These are phyloP conservation scores for Chaetomiaceae sp. DNA, from an alignment of 2,329 filamentous ascomycete species.

Conservation along the genomic window DNA sequence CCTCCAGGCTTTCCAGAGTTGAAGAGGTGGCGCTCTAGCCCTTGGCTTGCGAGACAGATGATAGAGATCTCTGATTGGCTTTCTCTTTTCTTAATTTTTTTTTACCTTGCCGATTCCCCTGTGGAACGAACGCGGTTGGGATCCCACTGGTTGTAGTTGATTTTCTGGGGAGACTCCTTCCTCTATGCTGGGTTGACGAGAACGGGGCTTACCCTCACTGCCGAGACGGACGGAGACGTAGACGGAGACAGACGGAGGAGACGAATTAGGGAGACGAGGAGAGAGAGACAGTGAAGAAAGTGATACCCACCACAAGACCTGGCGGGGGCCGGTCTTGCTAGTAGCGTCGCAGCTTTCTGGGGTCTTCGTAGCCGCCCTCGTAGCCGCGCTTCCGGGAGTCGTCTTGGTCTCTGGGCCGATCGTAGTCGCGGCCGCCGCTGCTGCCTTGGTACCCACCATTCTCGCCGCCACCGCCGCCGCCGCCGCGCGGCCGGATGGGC, in stretches of 20 bases:
- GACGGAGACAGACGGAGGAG: too few species aligned
- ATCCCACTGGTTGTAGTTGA: not conserved
- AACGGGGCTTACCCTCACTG: conserved; percentile 28
- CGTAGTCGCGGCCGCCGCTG: conserved; percentile 42
- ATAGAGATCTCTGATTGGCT: not conserved
- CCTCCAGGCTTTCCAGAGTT: too few species aligned
- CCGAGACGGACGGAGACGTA: too few species aligned
- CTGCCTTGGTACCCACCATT: conserved; percentile 35
- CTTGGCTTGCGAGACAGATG: too few species aligned
- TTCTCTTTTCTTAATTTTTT: not conserved
- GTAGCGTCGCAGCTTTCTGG: conserved; percentile 61
- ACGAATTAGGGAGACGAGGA: conserved; percentile 23
- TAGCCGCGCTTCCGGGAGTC: conserved; percentile 64
- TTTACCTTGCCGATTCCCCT: conserved; percentile 1
- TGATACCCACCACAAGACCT: conserved; percentile 45
- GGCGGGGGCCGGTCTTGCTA: conserved; percentile 36
- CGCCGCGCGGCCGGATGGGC: conserved; percentile 34
- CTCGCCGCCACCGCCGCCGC: conserved; percentile 35
- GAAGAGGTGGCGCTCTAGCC: too few species aligned
- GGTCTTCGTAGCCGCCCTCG: conserved; percentile 79
- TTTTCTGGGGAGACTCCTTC: too few species aligned
- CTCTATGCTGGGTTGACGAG: not conserved
- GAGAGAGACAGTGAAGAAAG: conserved; percentile 22
- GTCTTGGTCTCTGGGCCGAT: conserved; percentile 43
- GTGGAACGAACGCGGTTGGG: too few species aligned